These are phyloP conservation scores for Cyclostephanos tholiformis DNA, from an alignment of 108 stramenopile species.

Conservation along the genomic window DNA sequence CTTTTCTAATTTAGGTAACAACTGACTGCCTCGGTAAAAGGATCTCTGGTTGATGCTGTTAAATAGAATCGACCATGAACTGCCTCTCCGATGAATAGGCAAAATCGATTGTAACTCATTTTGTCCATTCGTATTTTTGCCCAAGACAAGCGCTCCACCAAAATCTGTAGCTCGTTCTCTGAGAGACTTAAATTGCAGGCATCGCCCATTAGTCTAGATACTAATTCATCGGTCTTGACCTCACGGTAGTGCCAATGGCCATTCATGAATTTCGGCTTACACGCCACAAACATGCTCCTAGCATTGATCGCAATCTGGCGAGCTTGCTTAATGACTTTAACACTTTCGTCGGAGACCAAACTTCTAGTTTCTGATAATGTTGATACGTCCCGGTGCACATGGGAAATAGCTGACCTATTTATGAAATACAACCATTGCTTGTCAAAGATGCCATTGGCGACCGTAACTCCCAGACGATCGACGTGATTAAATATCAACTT, in stretches of 20 bases:
- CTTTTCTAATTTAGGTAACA: too few relatives aligned
- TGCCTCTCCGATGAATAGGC: conserved; percentile 50
- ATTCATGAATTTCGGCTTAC: conserved; percentile 25
- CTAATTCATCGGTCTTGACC: conserved; percentile 27
- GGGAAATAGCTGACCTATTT: conserved; percentile 22
- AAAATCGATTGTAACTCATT: conserved; percentile 49
- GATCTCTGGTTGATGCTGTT: background rate
- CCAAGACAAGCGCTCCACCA: conserved; percentile 25
- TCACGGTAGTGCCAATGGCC: conserved; percentile 50
- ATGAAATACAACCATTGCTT: conserved; percentile 53
- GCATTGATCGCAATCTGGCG: conserved; percentile 37
- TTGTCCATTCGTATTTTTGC: conserved; percentile 20
- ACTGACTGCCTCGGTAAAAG: background rate
- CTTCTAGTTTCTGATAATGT: conserved; percentile 22
- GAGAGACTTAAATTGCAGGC: conserved; percentile 11
- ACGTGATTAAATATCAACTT: conserved; percentile 41
- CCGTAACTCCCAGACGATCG: conserved; percentile 46
- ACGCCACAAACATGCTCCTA: conserved; percentile 36
- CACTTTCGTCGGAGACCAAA: conserved; percentile 17
- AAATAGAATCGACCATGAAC: conserved; percentile 16
- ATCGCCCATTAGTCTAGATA: conserved; percentile 1
- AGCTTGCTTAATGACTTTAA: conserved; percentile 26
- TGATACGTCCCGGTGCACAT: conserved; percentile 36
- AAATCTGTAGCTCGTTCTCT: conserved; percentile 8
- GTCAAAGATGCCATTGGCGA: conserved; percentile 49